Evolutionary conservation across 495 filamentous ascomycete genomes (phyloP).

Genomic region (Lasiosphaeriaceae sp.): DNA sequence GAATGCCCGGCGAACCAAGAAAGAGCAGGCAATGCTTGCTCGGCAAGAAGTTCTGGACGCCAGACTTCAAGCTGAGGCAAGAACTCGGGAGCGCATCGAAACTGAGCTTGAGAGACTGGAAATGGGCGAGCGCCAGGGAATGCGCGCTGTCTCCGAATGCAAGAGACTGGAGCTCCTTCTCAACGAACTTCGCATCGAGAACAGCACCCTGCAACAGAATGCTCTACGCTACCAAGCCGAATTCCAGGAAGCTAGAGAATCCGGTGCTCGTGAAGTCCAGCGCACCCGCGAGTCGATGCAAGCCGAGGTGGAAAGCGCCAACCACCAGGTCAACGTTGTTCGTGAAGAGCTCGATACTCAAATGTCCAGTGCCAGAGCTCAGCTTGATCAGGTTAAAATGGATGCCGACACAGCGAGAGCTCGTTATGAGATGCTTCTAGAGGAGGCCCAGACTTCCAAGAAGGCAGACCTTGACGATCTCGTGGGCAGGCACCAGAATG

Average conservation of each 20-base stretch:
- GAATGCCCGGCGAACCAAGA: conserved; percentile 67
- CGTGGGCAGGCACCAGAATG: conserved; percentile 65
- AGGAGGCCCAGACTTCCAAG: conserved; percentile 66
- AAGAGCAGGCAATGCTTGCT: conserved; percentile 67
- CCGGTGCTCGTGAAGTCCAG: conserved; percentile 69
- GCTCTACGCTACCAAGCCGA: conserved; percentile 75
- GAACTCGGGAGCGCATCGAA: conserved; percentile 74
- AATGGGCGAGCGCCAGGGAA: conserved; percentile 66
- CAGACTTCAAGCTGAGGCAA: conserved; percentile 69
- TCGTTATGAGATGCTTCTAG: conserved; percentile 69
- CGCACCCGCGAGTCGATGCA: conserved; percentile 74
- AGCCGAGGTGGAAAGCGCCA: conserved; percentile 73
- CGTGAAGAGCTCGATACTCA: conserved; percentile 74
- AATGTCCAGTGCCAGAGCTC: conserved; percentile 58
- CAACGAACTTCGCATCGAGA: conserved; percentile 63
- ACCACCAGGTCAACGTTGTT: conserved; percentile 75
- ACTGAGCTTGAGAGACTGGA: conserved; percentile 73
- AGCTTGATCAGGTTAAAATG: conserved; percentile 67
- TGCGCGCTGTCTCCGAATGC: conserved; percentile 51
- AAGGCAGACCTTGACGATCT: conserved; percentile 64
- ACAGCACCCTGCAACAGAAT: conserved; percentile 58
- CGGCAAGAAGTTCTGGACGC: conserved; percentile 77
- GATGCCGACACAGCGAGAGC: conserved; percentile 71
- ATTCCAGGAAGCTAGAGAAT: conserved; percentile 74
- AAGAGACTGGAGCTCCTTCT: conserved; percentile 64